Percentiles rank a stretch among this genome's conserved stretches.
Evolutionary conservation across 495 filamentous ascomycete species (phyloP).

Genomic region (Neurospora sp.): DNA sequence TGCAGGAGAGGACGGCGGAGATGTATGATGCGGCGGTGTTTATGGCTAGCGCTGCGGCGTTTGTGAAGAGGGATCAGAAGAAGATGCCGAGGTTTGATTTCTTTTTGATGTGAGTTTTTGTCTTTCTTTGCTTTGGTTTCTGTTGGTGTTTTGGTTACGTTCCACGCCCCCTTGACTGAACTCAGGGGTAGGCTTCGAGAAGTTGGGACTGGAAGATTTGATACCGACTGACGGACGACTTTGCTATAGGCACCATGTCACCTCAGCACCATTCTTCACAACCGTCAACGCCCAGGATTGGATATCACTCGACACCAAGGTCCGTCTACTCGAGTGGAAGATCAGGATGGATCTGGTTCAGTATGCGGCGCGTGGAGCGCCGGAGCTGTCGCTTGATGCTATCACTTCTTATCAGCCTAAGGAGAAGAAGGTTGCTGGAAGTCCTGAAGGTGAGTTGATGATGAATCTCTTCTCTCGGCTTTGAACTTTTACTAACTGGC

Average conservation of each 20-base stretch:
- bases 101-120: constrained; percentile 50
- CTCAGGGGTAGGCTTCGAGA: background rate
- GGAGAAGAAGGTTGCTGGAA: background rate
- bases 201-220: background rate
- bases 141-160: background rate
- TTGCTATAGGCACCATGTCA: constrained; percentile 32
- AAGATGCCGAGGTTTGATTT: constrained; percentile 71
- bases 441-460: background rate
- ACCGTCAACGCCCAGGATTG: constrained; percentile 28
- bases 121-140: background rate
- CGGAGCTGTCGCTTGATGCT: constrained; percentile 44
- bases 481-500: background rate
- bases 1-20: constrained; percentile 62
- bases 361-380: constrained; percentile 51
- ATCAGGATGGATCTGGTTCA: constrained; percentile 57
- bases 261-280: constrained; percentile 28
- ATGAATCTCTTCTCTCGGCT: background rate
- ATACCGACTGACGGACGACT: background rate
- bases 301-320: constrained; percentile 38
- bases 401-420: constrained; percentile 42
- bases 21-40: constrained; percentile 63
- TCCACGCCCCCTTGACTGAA: background rate
- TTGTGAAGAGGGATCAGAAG: constrained; percentile 31
- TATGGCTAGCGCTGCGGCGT: constrained; percentile 47
- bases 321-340: constrained; percentile 66